Percentiles rank a stretch among this genome's conserved stretches.
Evolutionary conservation across 1,284 basidiomycete genomes (phyloP).

Genomic region (Pholiota adiposa): DNA sequence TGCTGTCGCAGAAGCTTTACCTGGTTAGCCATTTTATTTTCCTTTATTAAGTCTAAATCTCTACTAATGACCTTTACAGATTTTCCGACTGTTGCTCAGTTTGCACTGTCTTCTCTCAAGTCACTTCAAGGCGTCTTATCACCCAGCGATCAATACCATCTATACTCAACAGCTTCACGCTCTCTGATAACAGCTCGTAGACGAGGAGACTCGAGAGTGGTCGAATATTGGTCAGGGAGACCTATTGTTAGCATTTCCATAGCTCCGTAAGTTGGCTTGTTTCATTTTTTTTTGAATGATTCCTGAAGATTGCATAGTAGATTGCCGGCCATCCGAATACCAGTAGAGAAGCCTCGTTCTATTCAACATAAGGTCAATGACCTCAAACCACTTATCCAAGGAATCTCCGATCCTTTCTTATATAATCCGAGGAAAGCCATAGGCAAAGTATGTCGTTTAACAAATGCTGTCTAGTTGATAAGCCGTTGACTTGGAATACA

Average conservation of each 20-base stretch:
- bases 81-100: conserved; percentile 76
- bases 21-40: conserved; percentile 55
- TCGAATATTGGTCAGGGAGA: conserved; percentile 86
- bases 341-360: conserved; percentile 74
- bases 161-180: conserved; percentile 72
- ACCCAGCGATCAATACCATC: conserved; percentile 74
- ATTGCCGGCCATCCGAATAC: conserved; percentile 70
- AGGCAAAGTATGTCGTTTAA: conserved; percentile 57
- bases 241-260: conserved; percentile 82
- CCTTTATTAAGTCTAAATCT: conserved; percentile 6
- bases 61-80: conserved; percentile 46
- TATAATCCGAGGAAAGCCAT: conserved; percentile 82
- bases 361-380: conserved; percentile 47
- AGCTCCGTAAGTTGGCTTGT: conserved; percentile 54
- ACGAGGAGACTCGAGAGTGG: conserved; percentile 68
- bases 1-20: conserved; percentile 88
- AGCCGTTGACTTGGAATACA: conserved; percentile 29
- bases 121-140: conserved; percentile 68
- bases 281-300: neutral
- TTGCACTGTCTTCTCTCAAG: conserved; percentile 78
- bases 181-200: conserved; percentile 76
- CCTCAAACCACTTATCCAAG: conserved; percentile 52
- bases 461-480: conserved; percentile 15
- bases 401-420: conserved; percentile 78
- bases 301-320: conserved; percentile 43